These are phyloP conservation scores for Suhomyces faveliae DNA, from an alignment of 805 yeast genomes.

Conservation along the genomic window DNA sequence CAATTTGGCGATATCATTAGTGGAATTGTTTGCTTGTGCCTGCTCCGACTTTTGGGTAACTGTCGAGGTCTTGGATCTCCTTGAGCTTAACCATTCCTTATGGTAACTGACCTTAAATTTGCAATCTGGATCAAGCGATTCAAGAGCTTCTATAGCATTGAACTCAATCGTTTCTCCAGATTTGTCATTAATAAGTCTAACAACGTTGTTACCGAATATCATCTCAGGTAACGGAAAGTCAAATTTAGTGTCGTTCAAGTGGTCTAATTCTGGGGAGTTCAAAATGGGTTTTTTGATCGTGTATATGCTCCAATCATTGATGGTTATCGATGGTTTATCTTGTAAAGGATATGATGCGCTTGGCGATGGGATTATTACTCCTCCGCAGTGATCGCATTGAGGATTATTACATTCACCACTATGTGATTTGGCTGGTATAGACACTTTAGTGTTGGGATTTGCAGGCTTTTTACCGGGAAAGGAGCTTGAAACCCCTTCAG, in stretches of 20 bases:
- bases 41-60: slow-evolving; percentile 23
- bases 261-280: slow-evolving; percentile 70
- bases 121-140: slow-evolving; percentile 33
- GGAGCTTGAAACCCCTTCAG: slow-evolving; percentile 14
- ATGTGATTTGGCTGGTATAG: slow-evolving; percentile 46
- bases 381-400: slow-evolving; percentile 64
- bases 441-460: slow-evolving; percentile 13
- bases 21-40: slow-evolving; percentile 24
- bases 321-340: slow-evolving; percentile 67
- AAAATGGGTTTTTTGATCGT: slow-evolving; percentile 77
- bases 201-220: slow-evolving; percentile 86
- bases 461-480: slow-evolving; percentile 11
- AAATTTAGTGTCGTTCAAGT: slow-evolving; percentile 53
- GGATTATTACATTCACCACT: slow-evolving; percentile 39
- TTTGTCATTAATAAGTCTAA: slow-evolving; percentile 47
- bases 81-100: slow-evolving; percentile 65
- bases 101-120: slow-evolving; percentile 74
- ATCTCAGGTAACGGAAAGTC: slow-evolving; percentile 92
- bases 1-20: slow-evolving; percentile 35
- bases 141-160: slow-evolving; percentile 72
- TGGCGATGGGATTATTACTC: slow-evolving; percentile 77
- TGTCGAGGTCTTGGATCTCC: slow-evolving; percentile 24
- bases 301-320: slow-evolving; percentile 73
- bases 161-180: slow-evolving; percentile 53
- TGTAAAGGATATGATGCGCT: slow-evolving; percentile 59